A percentile compares a stretch with the other conserved stretches of the same genome.
These are phyloP conservation scores for Lepidium aucheri DNA, from an alignment of 345 rosid genomes.

Conservation along the genomic window DNA sequence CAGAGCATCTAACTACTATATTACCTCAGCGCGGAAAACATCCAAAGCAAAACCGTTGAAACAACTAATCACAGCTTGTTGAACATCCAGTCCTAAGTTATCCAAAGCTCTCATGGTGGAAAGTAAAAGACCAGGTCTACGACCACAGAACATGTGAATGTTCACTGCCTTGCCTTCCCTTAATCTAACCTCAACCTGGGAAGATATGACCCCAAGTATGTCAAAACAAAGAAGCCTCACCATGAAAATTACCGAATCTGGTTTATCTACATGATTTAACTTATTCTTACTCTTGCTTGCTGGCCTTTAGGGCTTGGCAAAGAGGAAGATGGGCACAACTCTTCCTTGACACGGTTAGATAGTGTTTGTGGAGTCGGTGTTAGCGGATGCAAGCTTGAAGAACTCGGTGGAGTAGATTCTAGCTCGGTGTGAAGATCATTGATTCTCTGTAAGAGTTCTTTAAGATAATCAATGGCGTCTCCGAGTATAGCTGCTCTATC, in stretches of 20 bases:
- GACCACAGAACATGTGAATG: conserved; percentile 92
- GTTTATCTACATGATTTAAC: background rate
- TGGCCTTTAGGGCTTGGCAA: conserved; percentile 77
- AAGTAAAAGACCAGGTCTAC: conserved; percentile 79
- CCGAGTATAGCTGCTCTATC: conserved; percentile 96
- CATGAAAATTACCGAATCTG: background rate
- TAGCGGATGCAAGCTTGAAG: conserved; percentile 59
- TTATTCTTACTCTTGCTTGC: conserved; percentile 56
- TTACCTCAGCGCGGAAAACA: conserved; percentile 91
- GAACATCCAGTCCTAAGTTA: conserved; percentile 89
- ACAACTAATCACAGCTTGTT: conserved; percentile 93
- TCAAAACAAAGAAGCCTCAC: background rate
- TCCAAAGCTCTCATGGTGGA: conserved; percentile 91
- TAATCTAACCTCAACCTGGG: conserved; percentile 74
- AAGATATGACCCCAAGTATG: background rate
- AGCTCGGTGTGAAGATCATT: conserved; percentile 83
- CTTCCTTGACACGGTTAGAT: conserved; percentile 70
- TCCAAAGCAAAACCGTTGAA: conserved; percentile 93
- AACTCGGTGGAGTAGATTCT: conserved; percentile 57
- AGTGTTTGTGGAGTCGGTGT: conserved; percentile 73
- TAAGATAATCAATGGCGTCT: conserved; percentile 86
- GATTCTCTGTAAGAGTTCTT: conserved; percentile 93
- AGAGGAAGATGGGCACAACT: conserved; percentile 61
- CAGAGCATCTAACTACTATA: background rate
- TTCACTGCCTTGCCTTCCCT: conserved; percentile 94